Conservation (phyloP, 129 eudicot species). For the Saposhnikovia divaricata region DNA sequence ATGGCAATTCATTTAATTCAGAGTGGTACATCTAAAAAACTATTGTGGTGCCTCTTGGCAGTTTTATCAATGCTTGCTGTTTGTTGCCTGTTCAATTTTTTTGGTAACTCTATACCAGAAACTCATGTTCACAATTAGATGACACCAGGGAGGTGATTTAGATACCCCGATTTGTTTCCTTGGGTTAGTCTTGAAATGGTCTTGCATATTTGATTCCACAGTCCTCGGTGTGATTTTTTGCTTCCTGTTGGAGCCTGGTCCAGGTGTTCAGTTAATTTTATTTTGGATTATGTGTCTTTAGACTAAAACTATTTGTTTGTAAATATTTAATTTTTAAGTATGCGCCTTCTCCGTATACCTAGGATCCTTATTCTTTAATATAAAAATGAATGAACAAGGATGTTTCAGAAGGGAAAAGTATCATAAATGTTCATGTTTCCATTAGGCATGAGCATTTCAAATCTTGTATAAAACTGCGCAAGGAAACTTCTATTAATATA, state of each 20-base stretch:
- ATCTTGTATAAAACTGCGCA: neutral
- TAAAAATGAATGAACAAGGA: neutral
- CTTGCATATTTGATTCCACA: neutral
- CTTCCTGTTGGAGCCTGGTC: neutral
- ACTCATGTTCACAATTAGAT: neutral
- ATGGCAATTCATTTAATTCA: neutral
- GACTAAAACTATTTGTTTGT: neutral
- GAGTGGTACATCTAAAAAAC: neutral
- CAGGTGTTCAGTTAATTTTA: neutral
- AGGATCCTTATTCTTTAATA: neutral
- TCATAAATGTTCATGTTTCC: neutral
- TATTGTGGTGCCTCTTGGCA: neutral
- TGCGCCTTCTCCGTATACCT: neutral
- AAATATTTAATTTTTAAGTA: neutral
- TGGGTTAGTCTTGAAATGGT: neutral
- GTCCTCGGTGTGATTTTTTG: neutral
- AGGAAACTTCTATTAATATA: neutral
- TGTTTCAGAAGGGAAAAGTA: neutral
- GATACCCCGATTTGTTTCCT: neutral
- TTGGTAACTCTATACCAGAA: neutral
- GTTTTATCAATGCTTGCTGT: neutral
- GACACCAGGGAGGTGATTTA: neutral
- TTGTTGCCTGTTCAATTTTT: neutral
- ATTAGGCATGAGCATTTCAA: neutral
- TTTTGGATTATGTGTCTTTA: neutral